Conservation (phyloP, 75 land plant species). For the Ceratopteris richardii region DNA sequence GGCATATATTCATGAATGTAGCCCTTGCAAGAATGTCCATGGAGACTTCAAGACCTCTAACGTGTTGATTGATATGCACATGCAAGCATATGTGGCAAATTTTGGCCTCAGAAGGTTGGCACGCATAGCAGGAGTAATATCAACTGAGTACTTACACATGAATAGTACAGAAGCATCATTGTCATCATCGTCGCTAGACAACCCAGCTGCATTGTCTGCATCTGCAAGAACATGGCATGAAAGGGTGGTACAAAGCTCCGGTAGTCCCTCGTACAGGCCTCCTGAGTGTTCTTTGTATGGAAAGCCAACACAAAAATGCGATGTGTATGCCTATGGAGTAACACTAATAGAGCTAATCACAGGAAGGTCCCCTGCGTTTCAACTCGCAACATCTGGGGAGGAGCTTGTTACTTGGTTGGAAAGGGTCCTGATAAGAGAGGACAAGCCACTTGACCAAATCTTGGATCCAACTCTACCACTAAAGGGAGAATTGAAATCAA, state of each 20-base stretch:
- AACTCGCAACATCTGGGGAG: conserved; percentile 19
- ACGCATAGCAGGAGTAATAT: conserved; percentile 25
- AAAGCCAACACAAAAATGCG: conserved; percentile 70
- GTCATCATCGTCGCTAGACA: conserved; percentile 11
- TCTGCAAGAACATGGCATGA: not conserved
- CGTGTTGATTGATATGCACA: conserved; percentile 64
- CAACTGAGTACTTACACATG: too few relatives aligned
- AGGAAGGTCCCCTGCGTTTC: conserved; percentile 47
- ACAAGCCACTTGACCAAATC: conserved; percentile 50
- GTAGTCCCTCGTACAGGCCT: conserved; percentile 38
- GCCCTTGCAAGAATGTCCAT: conserved; percentile 72
- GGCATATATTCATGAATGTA: conserved; percentile 75
- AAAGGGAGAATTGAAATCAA: conserved; percentile 61
- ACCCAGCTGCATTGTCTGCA: conserved; percentile 18
- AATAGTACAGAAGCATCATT: not conserved
- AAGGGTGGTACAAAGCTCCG: conserved; percentile 16
- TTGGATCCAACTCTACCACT: conserved; percentile 50
- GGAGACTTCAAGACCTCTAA: conserved; percentile 82
- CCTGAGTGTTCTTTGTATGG: conserved; percentile 47
- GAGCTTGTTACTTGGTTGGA: conserved; percentile 56
- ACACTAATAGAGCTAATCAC: conserved; percentile 60
- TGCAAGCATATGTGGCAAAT: conserved; percentile 60
- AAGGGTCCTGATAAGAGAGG: conserved; percentile 51
- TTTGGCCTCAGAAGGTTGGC: conserved; percentile 74
- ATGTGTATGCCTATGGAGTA: conserved; percentile 78